Evolutionary conservation across 176 grass and related monocot species (phyloP).

Genomic region (Rhynchospora pubera): DNA sequence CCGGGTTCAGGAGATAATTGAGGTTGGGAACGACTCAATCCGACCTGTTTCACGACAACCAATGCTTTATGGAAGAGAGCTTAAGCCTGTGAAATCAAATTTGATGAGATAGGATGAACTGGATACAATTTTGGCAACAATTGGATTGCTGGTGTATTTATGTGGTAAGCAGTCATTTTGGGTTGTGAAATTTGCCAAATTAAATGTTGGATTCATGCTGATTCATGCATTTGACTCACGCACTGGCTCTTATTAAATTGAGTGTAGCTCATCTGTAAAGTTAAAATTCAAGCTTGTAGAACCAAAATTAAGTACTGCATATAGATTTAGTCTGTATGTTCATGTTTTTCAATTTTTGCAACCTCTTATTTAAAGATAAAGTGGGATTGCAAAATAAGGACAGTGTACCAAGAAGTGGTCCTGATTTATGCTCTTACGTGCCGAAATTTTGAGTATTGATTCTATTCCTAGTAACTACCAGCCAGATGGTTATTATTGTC

Average conservation of each 20-base stretch:
- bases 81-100: slow-evolving; percentile 18
- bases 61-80: background rate
- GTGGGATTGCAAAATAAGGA: slow-evolving; percentile 5
- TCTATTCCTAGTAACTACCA: no score
- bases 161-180: background rate
- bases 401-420: background rate
- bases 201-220: slow-evolving; percentile 1
- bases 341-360: background rate
- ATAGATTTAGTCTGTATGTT: background rate
- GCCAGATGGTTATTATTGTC: no score
- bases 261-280: slow-evolving; percentile 10
- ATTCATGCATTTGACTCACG: background rate
- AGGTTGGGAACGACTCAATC: slow-evolving; percentile 12
- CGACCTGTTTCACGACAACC: slow-evolving; percentile 11
- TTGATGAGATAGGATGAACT: slow-evolving; percentile 1
- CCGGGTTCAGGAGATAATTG: slow-evolving; percentile 22
- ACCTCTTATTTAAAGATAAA: background rate
- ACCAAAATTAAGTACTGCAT: background rate
- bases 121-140: background rate
- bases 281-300: background rate
- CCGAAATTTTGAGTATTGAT: no score
- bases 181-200: background rate
- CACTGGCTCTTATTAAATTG: background rate
- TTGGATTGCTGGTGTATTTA: background rate
- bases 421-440: no score